phyloP scores from a whole-genome alignment of 768 basidiomycete species.

The Trametes maxima region DNA sequence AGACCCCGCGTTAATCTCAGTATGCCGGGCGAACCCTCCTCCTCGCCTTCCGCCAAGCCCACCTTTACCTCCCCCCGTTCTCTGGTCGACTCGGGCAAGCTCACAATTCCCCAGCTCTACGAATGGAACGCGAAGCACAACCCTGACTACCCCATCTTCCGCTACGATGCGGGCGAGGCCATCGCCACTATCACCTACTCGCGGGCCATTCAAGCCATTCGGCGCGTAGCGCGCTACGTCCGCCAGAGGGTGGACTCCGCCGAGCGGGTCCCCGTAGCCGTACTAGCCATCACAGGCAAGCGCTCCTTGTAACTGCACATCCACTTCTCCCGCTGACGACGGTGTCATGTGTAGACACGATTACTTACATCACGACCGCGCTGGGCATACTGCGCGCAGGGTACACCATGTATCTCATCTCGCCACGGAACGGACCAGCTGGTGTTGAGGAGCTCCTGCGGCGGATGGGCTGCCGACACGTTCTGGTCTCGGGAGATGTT shows the following conservation, averaged over 20 bases:
- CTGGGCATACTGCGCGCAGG: not conserved
- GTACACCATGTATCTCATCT: too few species aligned
- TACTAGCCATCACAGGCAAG: constrained; percentile 21
- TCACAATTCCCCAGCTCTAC: constrained; percentile 37
- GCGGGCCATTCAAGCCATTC: constrained; percentile 31
- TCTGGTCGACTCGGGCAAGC: too few species aligned
- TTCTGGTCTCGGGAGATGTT: too few species aligned
- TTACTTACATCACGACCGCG: constrained; percentile 15
- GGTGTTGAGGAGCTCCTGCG: too few species aligned
- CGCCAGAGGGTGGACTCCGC: constrained; percentile 2
- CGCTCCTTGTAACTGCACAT: not conserved
- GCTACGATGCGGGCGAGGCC: constrained; percentile 26
- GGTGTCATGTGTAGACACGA: constrained; percentile 24
- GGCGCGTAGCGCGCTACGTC: constrained; percentile 6
- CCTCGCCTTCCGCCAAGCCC: too few species aligned
- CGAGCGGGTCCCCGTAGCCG: constrained; percentile 25
- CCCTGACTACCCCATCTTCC: constrained; percentile 37
- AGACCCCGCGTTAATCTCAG: too few species aligned
- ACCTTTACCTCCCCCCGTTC: too few species aligned
- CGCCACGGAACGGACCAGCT: too few species aligned
- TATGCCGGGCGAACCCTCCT: too few species aligned
- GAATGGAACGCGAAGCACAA: constrained; percentile 38
- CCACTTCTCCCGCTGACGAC: not conserved
- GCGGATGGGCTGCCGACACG: too few species aligned
- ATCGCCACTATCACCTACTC: constrained; percentile 31